Conservation (phyloP, 805 yeast genomes). For the Pichia kluyveri region DNA sequence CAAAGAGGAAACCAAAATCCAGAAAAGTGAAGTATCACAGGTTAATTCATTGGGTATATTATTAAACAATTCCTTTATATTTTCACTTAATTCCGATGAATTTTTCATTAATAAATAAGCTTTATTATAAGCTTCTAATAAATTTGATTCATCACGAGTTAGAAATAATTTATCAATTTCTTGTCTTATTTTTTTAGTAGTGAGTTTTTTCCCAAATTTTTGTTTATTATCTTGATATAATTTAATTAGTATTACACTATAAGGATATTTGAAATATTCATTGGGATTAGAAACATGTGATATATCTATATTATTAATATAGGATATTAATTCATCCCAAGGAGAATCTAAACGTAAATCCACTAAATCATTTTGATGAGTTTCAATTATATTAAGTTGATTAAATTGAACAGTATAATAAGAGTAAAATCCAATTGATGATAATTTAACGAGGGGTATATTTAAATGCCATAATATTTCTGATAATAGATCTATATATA, state of each 20-base stretch:
- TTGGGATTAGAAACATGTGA: constrained; percentile 33
- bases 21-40: constrained; percentile 34
- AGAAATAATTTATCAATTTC: constrained; percentile 7
- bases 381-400: constrained; percentile 63
- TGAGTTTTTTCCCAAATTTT: constrained; percentile 9
- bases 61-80: constrained; percentile 20
- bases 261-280: constrained; percentile 58
- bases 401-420: constrained; percentile 39
- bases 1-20: constrained; percentile 54
- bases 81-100: constrained; percentile 26
- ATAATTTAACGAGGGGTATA: constrained; percentile 47
- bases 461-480: constrained; percentile 30
- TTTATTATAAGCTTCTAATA: constrained; percentile 27
- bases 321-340: constrained; percentile 58
- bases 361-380: constrained; percentile 49
- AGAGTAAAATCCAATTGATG: constrained; percentile 60
- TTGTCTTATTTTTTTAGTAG: constrained; percentile 14
- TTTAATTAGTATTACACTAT: constrained; percentile 49
- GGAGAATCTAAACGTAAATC: constrained; percentile 63
- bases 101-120: constrained; percentile 36
- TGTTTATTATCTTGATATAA: constrained; percentile 28
- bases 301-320: constrained; percentile 43
- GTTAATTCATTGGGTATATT: constrained; percentile 4
- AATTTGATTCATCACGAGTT: constrained; percentile 26
- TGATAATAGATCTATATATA: not conserved